These are phyloP conservation scores for Dactylorhiza incarnata DNA, from an alignment of 106 monocot genomes.

Conservation along the genomic window DNA sequence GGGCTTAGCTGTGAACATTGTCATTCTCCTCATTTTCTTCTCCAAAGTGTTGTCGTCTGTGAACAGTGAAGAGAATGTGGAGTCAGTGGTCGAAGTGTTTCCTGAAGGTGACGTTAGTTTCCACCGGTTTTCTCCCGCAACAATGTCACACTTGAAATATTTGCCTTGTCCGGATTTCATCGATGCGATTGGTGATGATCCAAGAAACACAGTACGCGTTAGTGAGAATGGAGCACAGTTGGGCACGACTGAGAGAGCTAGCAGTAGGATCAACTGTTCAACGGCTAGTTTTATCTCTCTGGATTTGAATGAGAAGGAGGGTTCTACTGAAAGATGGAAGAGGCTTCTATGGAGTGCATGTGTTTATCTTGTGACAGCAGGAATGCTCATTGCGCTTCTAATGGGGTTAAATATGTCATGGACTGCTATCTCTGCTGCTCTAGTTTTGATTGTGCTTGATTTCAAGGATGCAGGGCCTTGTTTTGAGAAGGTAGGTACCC, in stretches of 20 bases:
- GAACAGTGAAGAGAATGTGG: slow-evolving; percentile 29
- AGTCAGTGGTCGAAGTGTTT: background rate
- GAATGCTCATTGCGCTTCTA: slow-evolving; percentile 69
- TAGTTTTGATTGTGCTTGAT: slow-evolving; percentile 77
- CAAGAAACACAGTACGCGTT: background rate
- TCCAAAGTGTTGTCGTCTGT: slow-evolving; percentile 41
- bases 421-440: slow-evolving; percentile 88
- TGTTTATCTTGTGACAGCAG: slow-evolving; percentile 68
- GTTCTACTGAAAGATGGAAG: slow-evolving; percentile 35
- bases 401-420: slow-evolving; percentile 88
- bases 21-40: slow-evolving; percentile 49
- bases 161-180: slow-evolving; percentile 9
- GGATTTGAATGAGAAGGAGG: slow-evolving; percentile 19
- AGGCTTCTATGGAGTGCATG: slow-evolving; percentile 45
- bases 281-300: slow-evolving; percentile 9
- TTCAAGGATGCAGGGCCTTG: slow-evolving; percentile 80
- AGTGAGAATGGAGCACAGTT: slow-evolving; percentile 10
- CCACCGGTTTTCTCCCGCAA: slow-evolving; percentile 64
- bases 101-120: slow-evolving; percentile 38
- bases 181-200: slow-evolving; percentile 5
- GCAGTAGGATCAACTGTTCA: background rate
- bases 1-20: slow-evolving; percentile 46
- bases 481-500: slow-evolving; percentile 62
- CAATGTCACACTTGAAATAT: slow-evolving; percentile 44
- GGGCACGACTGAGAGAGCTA: background rate